These are phyloP conservation scores for Colletotrichum sp. DNA, from an alignment of 2,329 filamentous ascomycete species.

Conservation along the genomic window DNA sequence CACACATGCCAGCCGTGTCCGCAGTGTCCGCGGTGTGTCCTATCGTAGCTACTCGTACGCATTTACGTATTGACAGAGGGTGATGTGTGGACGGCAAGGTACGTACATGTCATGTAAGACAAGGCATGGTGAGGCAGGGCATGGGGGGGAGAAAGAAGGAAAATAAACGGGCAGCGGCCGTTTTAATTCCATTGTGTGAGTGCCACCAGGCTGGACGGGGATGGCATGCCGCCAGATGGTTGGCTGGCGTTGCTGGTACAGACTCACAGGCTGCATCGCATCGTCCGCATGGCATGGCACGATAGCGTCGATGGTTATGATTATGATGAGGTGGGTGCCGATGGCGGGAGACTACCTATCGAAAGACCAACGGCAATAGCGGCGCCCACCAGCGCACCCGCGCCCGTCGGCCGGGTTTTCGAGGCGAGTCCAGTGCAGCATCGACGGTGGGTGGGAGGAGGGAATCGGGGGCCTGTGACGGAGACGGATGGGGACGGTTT, in stretches of 20 bases:
- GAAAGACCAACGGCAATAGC: background rate
- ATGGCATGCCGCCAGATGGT: background rate
- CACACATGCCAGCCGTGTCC: background rate
- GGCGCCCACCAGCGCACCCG: background rate
- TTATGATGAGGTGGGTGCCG: background rate
- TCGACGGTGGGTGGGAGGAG: too few species aligned
- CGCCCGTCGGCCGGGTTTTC: background rate
- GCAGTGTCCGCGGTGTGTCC: background rate
- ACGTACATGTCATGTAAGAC: conserved; percentile 10
- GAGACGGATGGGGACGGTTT: too few species aligned
- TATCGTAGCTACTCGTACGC: background rate
- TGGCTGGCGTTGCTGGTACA: background rate
- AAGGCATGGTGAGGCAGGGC: background rate
- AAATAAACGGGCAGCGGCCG: background rate
- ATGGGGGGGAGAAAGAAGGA: background rate
- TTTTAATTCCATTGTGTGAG: background rate
- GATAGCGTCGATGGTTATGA: background rate
- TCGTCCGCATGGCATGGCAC: background rate
- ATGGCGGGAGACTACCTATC: background rate
- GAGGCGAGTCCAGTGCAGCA: too few species aligned
- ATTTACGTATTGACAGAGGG: background rate
- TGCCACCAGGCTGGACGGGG: background rate
- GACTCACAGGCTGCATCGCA: background rate
- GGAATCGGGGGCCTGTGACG: too few species aligned
- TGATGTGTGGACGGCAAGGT: background rate